Conservation (phyloP, 805 yeast species). For the Metschnikowia reukaufii region DNA sequence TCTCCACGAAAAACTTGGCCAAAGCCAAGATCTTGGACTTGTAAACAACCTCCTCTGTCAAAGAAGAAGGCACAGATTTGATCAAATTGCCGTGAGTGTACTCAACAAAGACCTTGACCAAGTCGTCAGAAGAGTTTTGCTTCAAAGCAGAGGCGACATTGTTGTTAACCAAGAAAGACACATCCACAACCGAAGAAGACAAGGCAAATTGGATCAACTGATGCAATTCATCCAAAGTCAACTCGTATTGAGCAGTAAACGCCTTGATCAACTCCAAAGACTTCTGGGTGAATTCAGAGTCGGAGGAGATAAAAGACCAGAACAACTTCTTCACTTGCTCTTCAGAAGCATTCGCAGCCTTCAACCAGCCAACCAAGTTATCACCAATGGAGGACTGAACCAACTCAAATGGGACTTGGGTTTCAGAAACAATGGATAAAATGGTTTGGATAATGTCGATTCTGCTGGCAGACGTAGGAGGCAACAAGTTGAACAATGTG, state of each 20-base stretch:
- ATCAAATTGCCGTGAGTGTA: constrained; percentile 40
- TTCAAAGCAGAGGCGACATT: constrained; percentile 38
- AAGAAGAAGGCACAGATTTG: constrained; percentile 21
- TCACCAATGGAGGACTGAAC: constrained; percentile 37
- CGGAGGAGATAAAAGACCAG: constrained; percentile 41
- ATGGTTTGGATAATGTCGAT: constrained; percentile 32
- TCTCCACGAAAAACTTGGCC: constrained; percentile 36
- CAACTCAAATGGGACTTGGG: constrained; percentile 33
- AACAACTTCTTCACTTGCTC: constrained; percentile 30
- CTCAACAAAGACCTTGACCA: constrained; percentile 29
- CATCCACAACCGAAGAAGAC: constrained; percentile 37
- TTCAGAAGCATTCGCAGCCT: constrained; percentile 30
- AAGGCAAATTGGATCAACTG: constrained; percentile 38
- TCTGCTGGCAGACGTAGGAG: constrained; percentile 33
- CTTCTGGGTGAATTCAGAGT: constrained; percentile 27
- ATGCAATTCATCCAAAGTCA: constrained; percentile 28
- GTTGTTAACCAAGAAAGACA: constrained; percentile 42
- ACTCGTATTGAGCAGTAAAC: constrained; percentile 30
- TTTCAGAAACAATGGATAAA: constrained; percentile 30
- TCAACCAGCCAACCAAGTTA: constrained; percentile 39
- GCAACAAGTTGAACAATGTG: constrained; percentile 43
- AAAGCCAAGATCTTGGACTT: constrained; percentile 43
- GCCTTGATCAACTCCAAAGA: constrained; percentile 37
- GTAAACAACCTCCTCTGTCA: constrained; percentile 27
- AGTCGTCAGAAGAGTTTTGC: constrained; percentile 27